Evolutionary conservation across 345 rosid species (phyloP), one percentile per base, ranked within the genome.

Genomic region (Gossypium longicalyx): DNA sequence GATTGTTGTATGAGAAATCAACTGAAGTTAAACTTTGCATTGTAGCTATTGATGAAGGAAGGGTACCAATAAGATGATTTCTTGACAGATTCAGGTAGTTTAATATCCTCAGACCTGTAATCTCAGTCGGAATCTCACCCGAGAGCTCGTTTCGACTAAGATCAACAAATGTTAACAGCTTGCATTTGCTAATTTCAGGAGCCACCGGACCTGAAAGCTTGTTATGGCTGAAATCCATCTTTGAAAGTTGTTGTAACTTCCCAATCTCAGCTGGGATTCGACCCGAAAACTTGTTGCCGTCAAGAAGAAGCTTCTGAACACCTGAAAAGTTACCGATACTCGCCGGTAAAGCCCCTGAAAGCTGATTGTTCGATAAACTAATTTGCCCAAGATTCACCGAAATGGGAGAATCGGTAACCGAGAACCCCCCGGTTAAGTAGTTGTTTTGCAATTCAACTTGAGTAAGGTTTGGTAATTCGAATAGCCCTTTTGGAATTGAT

Each of bases 21-120:
- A 93, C 93, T 7, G 97, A 89, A 7, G 98, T 93, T 76, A 93
- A 86, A 78, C 97, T 91, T 84, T 91, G 98, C 98, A 93, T 93
- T 47, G 86, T 74, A 23, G 98, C 76, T 71, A 93, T 85, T 2
- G 98, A 85, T 7, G 87, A 29, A 15, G 98, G 98, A 78, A 93
- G 87, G 74, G 83, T 70, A 47, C 98, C 98, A 0, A 86, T 64
- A 12, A 93, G 85, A 82, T 88, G 88, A 79, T 93, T 93, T 75
- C 92, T 86, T 17, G 97, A 93, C 22, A 93, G 78, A 81, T 93
- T 93, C 62, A 93, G 87, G 86, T 93, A 93, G 73, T 91, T 91
- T 78, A 93, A 67, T 74, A 93, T 91, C 89, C 81, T 88, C 97
- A 93, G 89, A 72, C 81, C 81, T 1, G 93, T 88, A 41, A 93